A percentile compares a stretch with the other conserved stretches of the same genome.
phyloP scores from a whole-genome alignment of 331 rosid genomes.

The Rhamnella rubrinervis region DNA sequence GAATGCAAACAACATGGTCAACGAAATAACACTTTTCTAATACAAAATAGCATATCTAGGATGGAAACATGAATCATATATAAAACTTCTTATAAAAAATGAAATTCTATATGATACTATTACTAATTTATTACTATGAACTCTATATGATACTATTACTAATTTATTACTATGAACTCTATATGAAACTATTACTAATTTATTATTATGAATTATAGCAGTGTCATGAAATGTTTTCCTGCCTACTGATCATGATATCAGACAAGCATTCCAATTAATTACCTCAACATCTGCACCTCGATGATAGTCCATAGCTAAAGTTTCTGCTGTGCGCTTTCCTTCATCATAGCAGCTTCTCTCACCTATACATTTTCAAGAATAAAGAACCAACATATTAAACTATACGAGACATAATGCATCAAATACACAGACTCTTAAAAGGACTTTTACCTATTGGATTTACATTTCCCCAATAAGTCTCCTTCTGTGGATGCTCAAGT shows the following conservation, averaged over 20 bases:
- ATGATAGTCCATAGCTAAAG: conserved; percentile 94
- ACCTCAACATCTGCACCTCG: conserved; percentile 99
- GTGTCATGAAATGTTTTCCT: background rate
- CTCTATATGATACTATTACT: background rate
- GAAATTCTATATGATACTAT: background rate
- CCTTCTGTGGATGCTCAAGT: conserved; percentile 97
- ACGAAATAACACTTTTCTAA: no score
- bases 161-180: no score
- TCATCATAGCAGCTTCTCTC: conserved; percentile 99
- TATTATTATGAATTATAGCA: background rate
- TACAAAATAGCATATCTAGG: no score
- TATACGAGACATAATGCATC: conserved; percentile 3
- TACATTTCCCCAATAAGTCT: conserved; percentile 99
- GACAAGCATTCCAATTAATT: conserved; percentile 1
- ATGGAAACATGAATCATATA: background rate
- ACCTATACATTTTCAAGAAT: conserved; percentile 41
- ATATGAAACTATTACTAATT: background rate
- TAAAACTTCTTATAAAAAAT: background rate
- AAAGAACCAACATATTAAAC: conserved; percentile 8
- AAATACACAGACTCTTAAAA: background rate
- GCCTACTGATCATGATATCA: background rate
- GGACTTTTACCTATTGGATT: conserved; percentile 86
- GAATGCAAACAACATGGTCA: no score
- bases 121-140: no score
- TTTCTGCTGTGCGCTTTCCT: conserved; percentile 98